Evolutionary conservation across 371 early-diverging fungal species (phyloP).

Genomic region (Entomophthora muscae): DNA sequence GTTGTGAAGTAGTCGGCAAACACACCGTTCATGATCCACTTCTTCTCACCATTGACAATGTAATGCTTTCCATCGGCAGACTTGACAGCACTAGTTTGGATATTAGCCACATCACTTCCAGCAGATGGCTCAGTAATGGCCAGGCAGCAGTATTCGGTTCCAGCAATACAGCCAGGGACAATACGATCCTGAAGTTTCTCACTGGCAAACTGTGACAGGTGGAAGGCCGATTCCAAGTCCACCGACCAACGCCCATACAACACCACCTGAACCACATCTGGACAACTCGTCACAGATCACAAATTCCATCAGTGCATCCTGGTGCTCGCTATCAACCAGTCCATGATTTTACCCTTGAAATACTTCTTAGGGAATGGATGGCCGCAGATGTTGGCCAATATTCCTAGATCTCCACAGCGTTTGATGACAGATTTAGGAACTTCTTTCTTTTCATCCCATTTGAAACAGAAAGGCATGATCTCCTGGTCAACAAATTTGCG

Average conservation of each 20-base stretch:
- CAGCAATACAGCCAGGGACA: conserved; percentile 44
- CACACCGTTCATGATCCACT: conserved; percentile 73
- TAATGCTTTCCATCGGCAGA: conserved; percentile 47
- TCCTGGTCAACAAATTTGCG: conserved; percentile 65
- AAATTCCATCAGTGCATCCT: conserved; percentile 63
- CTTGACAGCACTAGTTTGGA: conserved; percentile 50
- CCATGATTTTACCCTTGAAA: conserved; percentile 14
- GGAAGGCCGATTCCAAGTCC: conserved; percentile 55
- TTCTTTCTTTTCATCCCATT: conserved; percentile 72
- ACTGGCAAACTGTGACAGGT: conserved; percentile 52
- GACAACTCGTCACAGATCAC: conserved; percentile 60
- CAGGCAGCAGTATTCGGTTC: conserved; percentile 61
- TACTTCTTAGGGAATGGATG: conserved; percentile 17
- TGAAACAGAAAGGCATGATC: too few species aligned
- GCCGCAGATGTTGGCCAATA: conserved; percentile 44
- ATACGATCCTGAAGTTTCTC: conserved; percentile 48
- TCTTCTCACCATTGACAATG: too few species aligned
- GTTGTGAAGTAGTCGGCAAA: conserved; percentile 56
- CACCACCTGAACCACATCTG: conserved; percentile 70
- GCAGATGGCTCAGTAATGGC: conserved; percentile 47
- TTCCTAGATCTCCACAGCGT: conserved; percentile 54
- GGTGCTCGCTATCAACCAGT: conserved; percentile 25
- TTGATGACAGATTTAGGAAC: conserved; percentile 43
- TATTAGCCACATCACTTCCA: conserved; percentile 65
- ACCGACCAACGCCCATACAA: conserved; percentile 65